phyloP scores from a whole-genome alignment of 192 early-diverging fungal genomes.

The Coemansia sp. region DNA sequence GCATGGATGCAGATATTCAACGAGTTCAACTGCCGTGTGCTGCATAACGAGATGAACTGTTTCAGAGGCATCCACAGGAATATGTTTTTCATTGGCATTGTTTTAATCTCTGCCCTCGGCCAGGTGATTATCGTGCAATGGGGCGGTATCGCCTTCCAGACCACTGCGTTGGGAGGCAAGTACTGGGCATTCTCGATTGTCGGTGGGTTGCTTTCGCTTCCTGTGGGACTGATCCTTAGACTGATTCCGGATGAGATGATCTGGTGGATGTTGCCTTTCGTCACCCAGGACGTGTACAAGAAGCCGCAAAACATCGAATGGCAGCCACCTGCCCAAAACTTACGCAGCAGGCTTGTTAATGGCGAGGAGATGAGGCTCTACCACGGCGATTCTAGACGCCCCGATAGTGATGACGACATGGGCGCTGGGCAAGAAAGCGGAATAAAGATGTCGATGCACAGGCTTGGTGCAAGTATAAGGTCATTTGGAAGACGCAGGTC shows the following conservation, averaged over 20 bases:
- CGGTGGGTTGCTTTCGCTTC: slow-evolving; percentile 76
- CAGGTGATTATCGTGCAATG: slow-evolving; percentile 91
- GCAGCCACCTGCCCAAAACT: slow-evolving; percentile 51
- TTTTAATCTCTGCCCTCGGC: slow-evolving; percentile 68
- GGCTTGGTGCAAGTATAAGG: slow-evolving; percentile 33
- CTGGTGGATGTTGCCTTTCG: slow-evolving; percentile 56
- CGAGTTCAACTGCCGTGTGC: slow-evolving; percentile 82
- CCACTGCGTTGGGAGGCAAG: slow-evolving; percentile 61
- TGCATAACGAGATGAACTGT: slow-evolving; percentile 81
- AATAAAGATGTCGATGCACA: slow-evolving; percentile 32
- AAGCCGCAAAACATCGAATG: slow-evolving; percentile 51
- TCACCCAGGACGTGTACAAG: slow-evolving; percentile 51
- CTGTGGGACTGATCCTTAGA: slow-evolving; percentile 83
- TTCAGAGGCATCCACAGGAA: slow-evolving; percentile 80
- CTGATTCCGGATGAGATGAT: slow-evolving; percentile 75
- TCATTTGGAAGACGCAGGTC: background rate
- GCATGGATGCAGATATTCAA: slow-evolving; percentile 89
- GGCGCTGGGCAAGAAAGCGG: slow-evolving; percentile 13
- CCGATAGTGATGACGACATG: slow-evolving; percentile 7
- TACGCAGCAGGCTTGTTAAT: slow-evolving; percentile 46
- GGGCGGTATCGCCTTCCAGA: slow-evolving; percentile 84
- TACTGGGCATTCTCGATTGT: slow-evolving; percentile 85
- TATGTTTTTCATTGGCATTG: slow-evolving; percentile 76
- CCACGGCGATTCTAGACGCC: background rate
- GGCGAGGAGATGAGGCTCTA: background rate